Percentiles rank a stretch among this genome's conserved stretches.
phyloP scores from a whole-genome alignment of 2,329 filamentous ascomycete species.

The Colletotrichum australisinense region DNA sequence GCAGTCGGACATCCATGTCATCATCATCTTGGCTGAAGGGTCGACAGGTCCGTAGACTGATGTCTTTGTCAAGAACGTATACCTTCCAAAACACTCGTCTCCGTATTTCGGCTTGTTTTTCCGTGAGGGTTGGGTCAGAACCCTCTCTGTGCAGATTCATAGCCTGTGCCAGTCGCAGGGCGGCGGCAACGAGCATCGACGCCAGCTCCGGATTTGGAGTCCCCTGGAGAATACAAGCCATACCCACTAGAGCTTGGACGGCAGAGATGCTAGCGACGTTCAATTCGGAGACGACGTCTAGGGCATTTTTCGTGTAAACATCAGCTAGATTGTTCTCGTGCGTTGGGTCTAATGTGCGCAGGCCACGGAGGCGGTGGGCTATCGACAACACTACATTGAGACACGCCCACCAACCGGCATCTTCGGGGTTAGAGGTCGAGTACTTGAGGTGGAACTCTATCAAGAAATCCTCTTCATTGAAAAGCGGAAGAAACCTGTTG shows the following conservation, averaged over 20 bases:
- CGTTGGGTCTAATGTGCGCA: conserved; percentile 34
- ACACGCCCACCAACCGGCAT: conserved; percentile 40
- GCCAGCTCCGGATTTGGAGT: conserved; percentile 39
- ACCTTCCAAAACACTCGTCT: conserved; percentile 41
- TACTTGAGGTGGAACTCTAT: conserved; percentile 35
- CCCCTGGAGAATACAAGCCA: conserved; percentile 40
- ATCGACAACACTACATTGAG: conserved; percentile 40
- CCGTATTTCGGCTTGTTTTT: conserved; percentile 35
- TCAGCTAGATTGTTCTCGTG: conserved; percentile 34
- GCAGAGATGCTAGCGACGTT: conserved; percentile 36
- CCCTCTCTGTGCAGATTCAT: conserved; percentile 38
- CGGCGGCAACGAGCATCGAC: conserved; percentile 38
- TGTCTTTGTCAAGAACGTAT: conserved; percentile 41
- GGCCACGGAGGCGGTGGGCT: conserved; percentile 38
- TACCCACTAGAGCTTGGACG: conserved; percentile 41
- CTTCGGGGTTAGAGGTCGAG: conserved; percentile 16
- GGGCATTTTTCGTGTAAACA: conserved; percentile 38
- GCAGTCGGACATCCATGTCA: conserved; percentile 42
- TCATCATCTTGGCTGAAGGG: conserved; percentile 42
- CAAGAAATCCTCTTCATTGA: conserved; percentile 30
- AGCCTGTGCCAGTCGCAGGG: conserved; percentile 39
- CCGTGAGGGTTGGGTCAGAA: conserved; percentile 12
- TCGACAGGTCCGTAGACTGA: conserved; percentile 39
- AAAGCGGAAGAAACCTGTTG: conserved; percentile 37
- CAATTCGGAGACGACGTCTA: conserved; percentile 38